Evolutionary conservation across 169 alveolate genomes (phyloP).

Genomic region (Plasmodium sp.): DNA sequence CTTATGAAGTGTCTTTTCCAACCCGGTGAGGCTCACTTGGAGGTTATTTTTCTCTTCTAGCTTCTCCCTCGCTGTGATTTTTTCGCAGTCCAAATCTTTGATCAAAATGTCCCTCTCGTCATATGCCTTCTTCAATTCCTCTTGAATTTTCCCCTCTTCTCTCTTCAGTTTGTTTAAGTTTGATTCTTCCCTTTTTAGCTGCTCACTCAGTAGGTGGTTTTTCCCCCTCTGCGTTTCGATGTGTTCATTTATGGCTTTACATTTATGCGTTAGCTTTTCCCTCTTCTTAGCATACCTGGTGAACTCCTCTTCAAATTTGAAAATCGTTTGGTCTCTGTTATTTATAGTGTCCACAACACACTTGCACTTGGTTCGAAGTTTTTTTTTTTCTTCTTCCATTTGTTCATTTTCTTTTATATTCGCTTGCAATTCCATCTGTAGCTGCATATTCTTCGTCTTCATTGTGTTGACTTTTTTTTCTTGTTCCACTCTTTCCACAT

Average conservation of each 20-base stretch:
- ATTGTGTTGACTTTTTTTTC: slow-evolving; percentile 20
- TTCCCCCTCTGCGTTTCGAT: slow-evolving; percentile 9
- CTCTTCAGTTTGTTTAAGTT: slow-evolving; percentile 9
- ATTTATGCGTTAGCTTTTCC: slow-evolving; percentile 24
- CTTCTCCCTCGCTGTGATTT: slow-evolving; percentile 10
- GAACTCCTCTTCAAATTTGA: slow-evolving; percentile 34
- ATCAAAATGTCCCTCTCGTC: slow-evolving; percentile 7
- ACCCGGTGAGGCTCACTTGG: background rate
- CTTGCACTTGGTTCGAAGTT: slow-evolving; percentile 16
- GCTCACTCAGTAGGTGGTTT: background rate
- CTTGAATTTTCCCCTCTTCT: background rate
- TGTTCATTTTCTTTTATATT: background rate
- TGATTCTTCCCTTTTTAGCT: slow-evolving; percentile 17
- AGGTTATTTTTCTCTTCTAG: slow-evolving; percentile 36
- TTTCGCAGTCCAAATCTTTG: slow-evolving; percentile 40
- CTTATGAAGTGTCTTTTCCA: background rate
- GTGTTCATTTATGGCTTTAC: background rate
- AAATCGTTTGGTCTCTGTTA: slow-evolving; percentile 51
- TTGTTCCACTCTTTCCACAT: slow-evolving; percentile 13
- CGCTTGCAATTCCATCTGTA: slow-evolving; percentile 19
- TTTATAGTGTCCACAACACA: slow-evolving; percentile 35
- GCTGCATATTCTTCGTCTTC: slow-evolving; percentile 36
- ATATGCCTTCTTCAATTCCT: background rate
- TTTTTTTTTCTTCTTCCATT: slow-evolving; percentile 38
- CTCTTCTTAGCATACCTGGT: slow-evolving; percentile 11